Percentiles rank a stretch among this genome's conserved stretches.
phyloP scores from a whole-genome alignment of 2,329 filamentous ascomycete species.

The Neofusicoccum kwambonambiense region DNA sequence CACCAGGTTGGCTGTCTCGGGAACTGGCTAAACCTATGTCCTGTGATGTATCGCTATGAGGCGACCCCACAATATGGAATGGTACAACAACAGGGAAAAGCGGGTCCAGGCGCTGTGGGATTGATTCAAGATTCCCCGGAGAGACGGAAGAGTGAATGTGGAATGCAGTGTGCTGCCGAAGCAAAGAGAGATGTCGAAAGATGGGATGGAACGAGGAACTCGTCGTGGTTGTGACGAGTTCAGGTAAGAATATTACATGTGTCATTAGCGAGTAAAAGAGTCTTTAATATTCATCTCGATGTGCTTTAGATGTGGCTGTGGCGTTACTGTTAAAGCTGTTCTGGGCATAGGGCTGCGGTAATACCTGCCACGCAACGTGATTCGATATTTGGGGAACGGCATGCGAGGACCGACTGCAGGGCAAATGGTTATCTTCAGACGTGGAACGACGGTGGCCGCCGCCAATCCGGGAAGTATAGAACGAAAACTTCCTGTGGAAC shows the following conservation, averaged over 20 bases:
- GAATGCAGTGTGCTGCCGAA: not conserved
- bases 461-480: too few species aligned
- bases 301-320: too few species aligned
- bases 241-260: constrained; percentile 1
- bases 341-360: too few species aligned
- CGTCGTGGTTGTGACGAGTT: not conserved
- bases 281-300: not conserved
- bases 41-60: too few species aligned
- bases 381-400: too few species aligned
- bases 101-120: not conserved
- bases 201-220: not conserved
- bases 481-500: too few species aligned
- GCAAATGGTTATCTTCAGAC: too few species aligned
- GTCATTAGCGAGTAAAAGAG: constrained; percentile 16
- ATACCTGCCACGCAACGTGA: too few species aligned
- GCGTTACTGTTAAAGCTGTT: too few species aligned
- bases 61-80: not conserved
- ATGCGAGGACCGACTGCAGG: too few species aligned
- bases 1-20: constrained; percentile 20
- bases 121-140: not conserved
- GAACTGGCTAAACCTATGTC: not conserved
- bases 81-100: not conserved
- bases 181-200: not conserved
- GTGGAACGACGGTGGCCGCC: too few species aligned
- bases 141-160: not conserved